Conservation (phyloP, 352 stramenopile species). For the Pythium guiyangense region DNA sequence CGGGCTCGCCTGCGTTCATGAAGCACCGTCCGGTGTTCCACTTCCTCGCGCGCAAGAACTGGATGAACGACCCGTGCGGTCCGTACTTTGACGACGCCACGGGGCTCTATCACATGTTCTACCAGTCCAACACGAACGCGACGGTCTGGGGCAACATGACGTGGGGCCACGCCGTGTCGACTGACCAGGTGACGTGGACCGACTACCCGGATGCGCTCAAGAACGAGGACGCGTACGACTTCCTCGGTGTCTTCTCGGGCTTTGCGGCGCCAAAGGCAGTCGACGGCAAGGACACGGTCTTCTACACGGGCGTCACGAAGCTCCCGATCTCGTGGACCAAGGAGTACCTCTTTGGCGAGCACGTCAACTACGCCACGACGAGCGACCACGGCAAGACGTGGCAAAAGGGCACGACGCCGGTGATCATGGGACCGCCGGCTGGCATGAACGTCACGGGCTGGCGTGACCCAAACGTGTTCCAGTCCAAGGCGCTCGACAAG, state of each 20-base stretch:
- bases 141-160: slow-evolving; percentile 71
- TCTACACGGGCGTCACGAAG: too few relatives aligned
- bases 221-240: slow-evolving; percentile 60
- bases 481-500: slow-evolving; percentile 46
- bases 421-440: slow-evolving; percentile 38
- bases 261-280: slow-evolving; percentile 55
- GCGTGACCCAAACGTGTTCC: slow-evolving; percentile 58
- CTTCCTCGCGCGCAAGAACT: too few relatives aligned
- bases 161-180: slow-evolving; percentile 70
- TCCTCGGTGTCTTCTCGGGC: slow-evolving; percentile 71
- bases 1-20: too few relatives aligned
- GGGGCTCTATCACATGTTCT: slow-evolving; percentile 76
- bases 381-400: slow-evolving; percentile 50
- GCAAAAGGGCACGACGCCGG: slow-evolving; percentile 45
- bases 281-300: slow-evolving; percentile 59
- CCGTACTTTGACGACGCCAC: slow-evolving; percentile 65
- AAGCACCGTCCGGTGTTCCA: slow-evolving; percentile 62
- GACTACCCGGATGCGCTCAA: slow-evolving; percentile 59
- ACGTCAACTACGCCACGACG: slow-evolving; percentile 63
- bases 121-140: slow-evolving; percentile 61
- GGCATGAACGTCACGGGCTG: slow-evolving; percentile 60
- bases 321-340: slow-evolving; percentile 31
- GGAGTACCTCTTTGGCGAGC: slow-evolving; percentile 59
- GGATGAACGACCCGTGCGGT: slow-evolving; percentile 81
- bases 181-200: slow-evolving; percentile 66